Conservation (phyloP, 257 asterid genomes). For the Nemophila menziesii region DNA sequence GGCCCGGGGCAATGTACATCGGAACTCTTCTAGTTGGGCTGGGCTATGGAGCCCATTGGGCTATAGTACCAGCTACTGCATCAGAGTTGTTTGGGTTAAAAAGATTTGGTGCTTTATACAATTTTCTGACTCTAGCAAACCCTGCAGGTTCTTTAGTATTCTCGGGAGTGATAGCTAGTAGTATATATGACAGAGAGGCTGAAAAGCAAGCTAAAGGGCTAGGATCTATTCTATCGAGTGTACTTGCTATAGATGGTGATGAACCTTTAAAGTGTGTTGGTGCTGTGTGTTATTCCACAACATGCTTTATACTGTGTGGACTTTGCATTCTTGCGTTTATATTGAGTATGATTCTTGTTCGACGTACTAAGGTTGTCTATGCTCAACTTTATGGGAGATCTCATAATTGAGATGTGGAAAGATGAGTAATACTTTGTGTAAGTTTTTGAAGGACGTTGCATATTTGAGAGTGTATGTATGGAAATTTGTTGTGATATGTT, state of each 20-base stretch:
- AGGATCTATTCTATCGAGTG: slow-evolving; percentile 32
- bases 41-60: slow-evolving; percentile 98
- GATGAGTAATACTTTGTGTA: not conserved
- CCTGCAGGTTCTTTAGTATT: slow-evolving; percentile 40
- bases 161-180: slow-evolving; percentile 40
- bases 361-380: slow-evolving; percentile 65
- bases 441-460: not conserved
- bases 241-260: slow-evolving; percentile 32
- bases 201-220: slow-evolving; percentile 41
- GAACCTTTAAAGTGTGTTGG: slow-evolving; percentile 67
- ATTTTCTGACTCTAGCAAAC: slow-evolving; percentile 43
- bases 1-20: slow-evolving; percentile 82
- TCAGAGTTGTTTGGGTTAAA: slow-evolving; percentile 86
- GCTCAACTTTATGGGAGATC: slow-evolving; percentile 51
- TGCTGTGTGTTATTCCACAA: slow-evolving; percentile 58
- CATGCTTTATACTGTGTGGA: slow-evolving; percentile 73
- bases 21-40: slow-evolving; percentile 91
- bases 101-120: slow-evolving; percentile 56
- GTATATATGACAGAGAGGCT: slow-evolving; percentile 40
- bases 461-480: too few species aligned
- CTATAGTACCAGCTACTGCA: slow-evolving; percentile 84
- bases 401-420: slow-evolving; percentile 1
- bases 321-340: slow-evolving; percentile 54
- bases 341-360: slow-evolving; percentile 63
- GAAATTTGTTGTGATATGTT: too few species aligned